phyloP scores from a whole-genome alignment of 768 basidiomycete genomes.

The Boletus insuetus region DNA sequence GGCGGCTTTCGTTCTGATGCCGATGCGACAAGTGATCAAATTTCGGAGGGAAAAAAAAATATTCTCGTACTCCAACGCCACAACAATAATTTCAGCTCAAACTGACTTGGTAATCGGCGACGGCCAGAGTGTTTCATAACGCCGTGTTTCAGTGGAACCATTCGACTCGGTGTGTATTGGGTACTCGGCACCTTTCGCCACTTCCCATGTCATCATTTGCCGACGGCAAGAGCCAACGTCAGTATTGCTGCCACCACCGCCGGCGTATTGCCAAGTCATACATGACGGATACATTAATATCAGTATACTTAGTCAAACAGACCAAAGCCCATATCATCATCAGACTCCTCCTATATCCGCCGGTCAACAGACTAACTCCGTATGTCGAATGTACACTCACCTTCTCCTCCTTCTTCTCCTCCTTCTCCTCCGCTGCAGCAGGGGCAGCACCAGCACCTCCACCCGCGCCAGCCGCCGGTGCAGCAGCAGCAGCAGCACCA shows the following conservation, averaged over 20 bases:
- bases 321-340: slow-evolving; percentile 99
- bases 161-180: too few species aligned
- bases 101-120: too few species aligned
- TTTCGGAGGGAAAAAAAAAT: slow-evolving; percentile 9
- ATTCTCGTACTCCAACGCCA: neutral
- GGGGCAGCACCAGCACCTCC: slow-evolving; percentile 43
- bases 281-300: slow-evolving; percentile 2
- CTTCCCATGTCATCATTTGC: slow-evolving; percentile 14
- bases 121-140: neutral
- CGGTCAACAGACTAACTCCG: neutral
- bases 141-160: neutral
- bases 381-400: slow-evolving; percentile 36
- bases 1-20: slow-evolving; percentile 33
- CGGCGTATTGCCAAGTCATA: slow-evolving; percentile 1
- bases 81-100: too few species aligned
- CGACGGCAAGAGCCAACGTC: slow-evolving; percentile 22
- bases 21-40: slow-evolving; percentile 21
- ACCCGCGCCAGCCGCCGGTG: slow-evolving; percentile 44
- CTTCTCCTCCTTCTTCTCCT: slow-evolving; percentile 91
- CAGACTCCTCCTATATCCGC: slow-evolving; percentile 74
- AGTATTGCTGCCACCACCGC: slow-evolving; percentile 17
- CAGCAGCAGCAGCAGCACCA: slow-evolving; percentile 66
- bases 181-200: slow-evolving; percentile 19
- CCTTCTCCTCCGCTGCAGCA: slow-evolving; percentile 72
- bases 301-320: slow-evolving; percentile 76